Conservation (phyloP, 345 rosid species). For the Corchorus olitorius region DNA sequence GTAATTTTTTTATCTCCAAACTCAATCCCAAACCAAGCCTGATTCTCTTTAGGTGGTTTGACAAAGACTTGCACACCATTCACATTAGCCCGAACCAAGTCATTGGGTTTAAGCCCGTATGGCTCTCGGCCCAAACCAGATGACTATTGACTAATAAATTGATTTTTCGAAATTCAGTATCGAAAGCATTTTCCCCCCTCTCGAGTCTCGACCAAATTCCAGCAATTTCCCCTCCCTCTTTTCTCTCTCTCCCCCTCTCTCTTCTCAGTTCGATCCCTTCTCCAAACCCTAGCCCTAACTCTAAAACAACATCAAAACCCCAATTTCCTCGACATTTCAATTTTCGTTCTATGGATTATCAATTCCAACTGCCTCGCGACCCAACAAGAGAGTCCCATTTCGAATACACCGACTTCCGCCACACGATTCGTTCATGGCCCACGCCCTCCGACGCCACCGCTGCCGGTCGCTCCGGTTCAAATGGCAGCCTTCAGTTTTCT, state of each 20-base stretch:
- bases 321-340: conserved; percentile 22
- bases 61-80: no score
- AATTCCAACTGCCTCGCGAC: conserved; percentile 95
- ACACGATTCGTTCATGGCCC: conserved; percentile 76
- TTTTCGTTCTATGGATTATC: conserved; percentile 61
- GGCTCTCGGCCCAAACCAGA: no score
- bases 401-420: conserved; percentile 89
- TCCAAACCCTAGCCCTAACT: conserved; percentile 31
- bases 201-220: background rate
- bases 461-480: conserved; percentile 40
- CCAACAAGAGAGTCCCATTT: conserved; percentile 96
- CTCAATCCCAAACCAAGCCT: no score
- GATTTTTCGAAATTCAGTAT: no score
- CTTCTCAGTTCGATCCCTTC: background rate
- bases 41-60: no score
- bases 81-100: no score
- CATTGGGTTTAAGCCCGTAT: no score
- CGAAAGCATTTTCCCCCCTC: background rate
- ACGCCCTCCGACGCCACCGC: conserved; percentile 83
- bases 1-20: no score
- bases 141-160: no score
- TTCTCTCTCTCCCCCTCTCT: background rate
- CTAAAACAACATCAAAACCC: conserved; percentile 27
- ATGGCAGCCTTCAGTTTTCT: no score
- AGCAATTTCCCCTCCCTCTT: background rate